Base-by-base conservation (phyloP, 1,284 basidiomycete species). In the Pholiota adiposa region DNA sequence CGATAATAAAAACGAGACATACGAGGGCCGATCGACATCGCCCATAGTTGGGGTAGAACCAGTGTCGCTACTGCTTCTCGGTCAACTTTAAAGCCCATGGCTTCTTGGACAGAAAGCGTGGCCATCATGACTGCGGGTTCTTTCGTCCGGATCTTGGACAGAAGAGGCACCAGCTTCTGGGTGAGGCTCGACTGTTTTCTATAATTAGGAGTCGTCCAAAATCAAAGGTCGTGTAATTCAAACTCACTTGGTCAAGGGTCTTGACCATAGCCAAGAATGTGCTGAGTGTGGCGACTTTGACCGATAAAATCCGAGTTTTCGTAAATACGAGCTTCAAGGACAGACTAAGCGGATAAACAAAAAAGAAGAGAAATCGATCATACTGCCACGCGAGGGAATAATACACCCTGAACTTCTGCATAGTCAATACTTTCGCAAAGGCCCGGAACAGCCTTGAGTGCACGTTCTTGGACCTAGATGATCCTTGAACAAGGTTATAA, bases 11-110 rank as follows among this genome's bases (percentile, higher is more conserved):
- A n/a, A 41, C 12, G 31, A 19, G 14, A 81, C 91, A 69, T 71
- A 94, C 93, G 72, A 54, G 96, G 96, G n/a, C 95, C 96, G 77
- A 97, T 96, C 1, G 92, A 95, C 94, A 98, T 97, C 1, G 89
- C 82, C 96, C 96, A 98, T 8, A 98, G 78, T 67, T 98, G 96
- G 12, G 96, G 96, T 16, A 98, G 80, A 14, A 98, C 94, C 34
- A 96, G 82, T 0, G 93, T 97, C 0, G 97, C 97, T 16, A 98
- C 92, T 3, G 96, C 94, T 75, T 98, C 96, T 48, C 95, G 84
- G 66, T 98, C 96, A 3, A 98, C 91, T 73, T 98, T 99, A 67
- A 88, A 84, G 1, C 96, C 94, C 94, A 98, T 97, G 3, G 93
- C 93, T 74, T 98, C 96, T 75, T 99, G 96, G 0, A 99, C 96